These are phyloP conservation scores for Iberis amara DNA, from an alignment of 441 rosid species.

Conservation along the genomic window DNA sequence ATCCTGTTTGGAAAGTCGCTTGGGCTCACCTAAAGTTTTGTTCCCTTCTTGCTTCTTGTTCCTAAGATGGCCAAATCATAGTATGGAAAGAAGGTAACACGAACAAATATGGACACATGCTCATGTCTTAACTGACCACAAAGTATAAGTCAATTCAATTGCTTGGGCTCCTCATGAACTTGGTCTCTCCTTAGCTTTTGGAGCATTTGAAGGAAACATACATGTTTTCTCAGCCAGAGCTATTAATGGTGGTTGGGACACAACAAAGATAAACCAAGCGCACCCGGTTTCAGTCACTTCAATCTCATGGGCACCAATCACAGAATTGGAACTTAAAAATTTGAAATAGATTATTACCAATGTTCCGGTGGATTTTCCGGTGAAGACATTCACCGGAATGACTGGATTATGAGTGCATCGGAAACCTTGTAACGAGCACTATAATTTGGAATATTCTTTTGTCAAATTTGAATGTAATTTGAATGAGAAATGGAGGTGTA, in stretches of 20 bases:
- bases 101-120: constrained; percentile 50
- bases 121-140: constrained; percentile 45
- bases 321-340: constrained; percentile 18
- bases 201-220: constrained; percentile 55
- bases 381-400: too few relatives aligned
- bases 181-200: constrained; percentile 56
- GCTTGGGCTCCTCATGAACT: constrained; percentile 62
- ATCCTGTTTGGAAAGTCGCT: constrained; percentile 61
- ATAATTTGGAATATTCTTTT: too few relatives aligned
- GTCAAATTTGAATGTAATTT: too few relatives aligned
- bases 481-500: too few relatives aligned
- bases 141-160: constrained; percentile 51
- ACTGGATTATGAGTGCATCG: too few relatives aligned
- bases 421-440: too few relatives aligned
- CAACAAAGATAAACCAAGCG: constrained; percentile 47
- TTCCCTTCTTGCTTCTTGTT: constrained; percentile 53
- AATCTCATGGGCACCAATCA: constrained; percentile 50
- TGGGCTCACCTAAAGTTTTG: constrained; percentile 65
- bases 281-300: constrained; percentile 57
- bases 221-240: constrained; percentile 43
- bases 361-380: background rate
- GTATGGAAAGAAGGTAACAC: constrained; percentile 59
- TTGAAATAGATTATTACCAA: too few relatives aligned
- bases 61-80: constrained; percentile 53
- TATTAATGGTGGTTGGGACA: constrained; percentile 59